Conservation (phyloP, 495 filamentous ascomycete species). For the Hypoxylon trugodes region DNA sequence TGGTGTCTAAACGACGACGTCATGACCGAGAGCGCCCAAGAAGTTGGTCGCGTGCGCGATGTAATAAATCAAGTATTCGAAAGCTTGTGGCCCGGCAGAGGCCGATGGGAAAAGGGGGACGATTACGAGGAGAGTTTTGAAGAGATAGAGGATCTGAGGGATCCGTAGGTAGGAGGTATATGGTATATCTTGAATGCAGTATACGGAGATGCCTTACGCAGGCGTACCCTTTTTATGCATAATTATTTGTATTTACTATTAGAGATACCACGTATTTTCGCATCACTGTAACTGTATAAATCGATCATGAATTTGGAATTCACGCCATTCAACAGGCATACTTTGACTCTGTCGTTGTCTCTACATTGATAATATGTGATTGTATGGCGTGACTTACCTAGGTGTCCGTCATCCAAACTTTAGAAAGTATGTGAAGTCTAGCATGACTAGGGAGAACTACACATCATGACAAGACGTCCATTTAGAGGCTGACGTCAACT, state of each 20-base stretch:
- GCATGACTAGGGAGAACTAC: no score
- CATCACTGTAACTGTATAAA: conserved; percentile 1
- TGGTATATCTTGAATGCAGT: background rate
- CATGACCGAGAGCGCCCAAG: conserved; percentile 41
- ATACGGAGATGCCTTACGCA: conserved; percentile 15
- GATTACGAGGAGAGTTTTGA: background rate
- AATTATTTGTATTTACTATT: conserved; percentile 29
- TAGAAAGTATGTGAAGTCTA: no score
- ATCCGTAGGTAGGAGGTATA: background rate
- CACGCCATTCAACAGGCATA: conserved; percentile 5
- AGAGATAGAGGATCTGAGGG: background rate
- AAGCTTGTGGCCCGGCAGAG: conserved; percentile 27
- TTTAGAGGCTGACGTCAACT: background rate
- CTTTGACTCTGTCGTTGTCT: background rate
- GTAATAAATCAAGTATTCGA: conserved; percentile 37
- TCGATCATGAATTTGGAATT: background rate
- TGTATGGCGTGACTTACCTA: no score
- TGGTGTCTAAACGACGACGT: conserved; percentile 57
- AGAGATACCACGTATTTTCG: conserved; percentile 32
- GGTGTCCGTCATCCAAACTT: no score
- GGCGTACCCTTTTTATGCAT: conserved; percentile 6
- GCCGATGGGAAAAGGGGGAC: conserved; percentile 31
- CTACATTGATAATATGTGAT: no score
- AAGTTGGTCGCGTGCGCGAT: conserved; percentile 37
- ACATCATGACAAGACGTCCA: background rate